These are phyloP conservation scores for Poterioochromonas sp. DNA, from an alignment of 352 stramenopile genomes.

Conservation along the genomic window DNA sequence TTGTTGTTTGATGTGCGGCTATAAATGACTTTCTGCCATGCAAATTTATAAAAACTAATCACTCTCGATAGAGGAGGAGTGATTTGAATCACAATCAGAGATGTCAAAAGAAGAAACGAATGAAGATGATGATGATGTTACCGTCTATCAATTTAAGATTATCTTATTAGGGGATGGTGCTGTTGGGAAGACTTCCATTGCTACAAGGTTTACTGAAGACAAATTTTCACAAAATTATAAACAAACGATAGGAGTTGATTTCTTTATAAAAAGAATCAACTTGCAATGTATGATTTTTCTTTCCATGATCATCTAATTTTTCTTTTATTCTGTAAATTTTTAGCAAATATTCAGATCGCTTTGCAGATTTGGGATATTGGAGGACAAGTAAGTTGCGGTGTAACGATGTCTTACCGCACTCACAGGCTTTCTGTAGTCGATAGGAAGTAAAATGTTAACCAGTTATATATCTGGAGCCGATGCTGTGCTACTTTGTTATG, in stretches of 20 bases:
- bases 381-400: slow-evolving; percentile 57
- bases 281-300: slow-evolving; percentile 56
- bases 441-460: slow-evolving; percentile 56
- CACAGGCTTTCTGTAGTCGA: slow-evolving; percentile 24
- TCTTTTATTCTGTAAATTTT: slow-evolving; percentile 1
- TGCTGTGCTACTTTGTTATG: slow-evolving; percentile 80
- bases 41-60: too few relatives aligned
- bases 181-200: slow-evolving; percentile 88
- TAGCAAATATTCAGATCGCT: slow-evolving; percentile 73
- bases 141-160: slow-evolving; percentile 54
- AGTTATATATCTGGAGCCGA: slow-evolving; percentile 89
- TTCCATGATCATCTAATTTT: background rate
- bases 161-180: slow-evolving; percentile 83
- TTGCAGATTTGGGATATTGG: slow-evolving; percentile 87
- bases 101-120: too few relatives aligned
- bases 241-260: slow-evolving; percentile 86
- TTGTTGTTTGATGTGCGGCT: too few relatives aligned
- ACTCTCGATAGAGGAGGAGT: too few relatives aligned
- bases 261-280: slow-evolving; percentile 82
- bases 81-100: too few relatives aligned
- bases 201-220: slow-evolving; percentile 75
- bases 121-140: slow-evolving; percentile 32
- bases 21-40: too few relatives aligned
- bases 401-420: slow-evolving; percentile 52
- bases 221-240: slow-evolving; percentile 84